These are phyloP conservation scores for Madurella fahalii DNA, from an alignment of 2,329 filamentous ascomycete genomes.

Conservation along the genomic window DNA sequence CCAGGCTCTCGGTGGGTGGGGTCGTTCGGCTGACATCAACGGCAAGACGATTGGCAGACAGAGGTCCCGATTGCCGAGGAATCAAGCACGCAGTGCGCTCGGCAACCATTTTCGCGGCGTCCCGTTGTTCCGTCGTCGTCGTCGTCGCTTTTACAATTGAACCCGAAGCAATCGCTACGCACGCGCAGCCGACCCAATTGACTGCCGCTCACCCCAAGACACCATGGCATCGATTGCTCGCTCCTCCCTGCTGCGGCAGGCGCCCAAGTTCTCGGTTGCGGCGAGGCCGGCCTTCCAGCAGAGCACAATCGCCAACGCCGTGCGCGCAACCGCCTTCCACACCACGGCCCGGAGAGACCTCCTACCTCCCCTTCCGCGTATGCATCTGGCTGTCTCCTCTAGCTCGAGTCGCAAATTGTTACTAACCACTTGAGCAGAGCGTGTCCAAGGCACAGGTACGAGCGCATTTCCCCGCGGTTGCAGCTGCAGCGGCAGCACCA, in stretches of 20 bases:
- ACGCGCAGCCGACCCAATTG: slow-evolving; percentile 21
- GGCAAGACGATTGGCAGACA: slow-evolving; percentile 21
- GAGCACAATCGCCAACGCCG: slow-evolving; percentile 35
- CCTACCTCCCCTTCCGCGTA: slow-evolving; percentile 82
- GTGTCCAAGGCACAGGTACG: slow-evolving; percentile 70
- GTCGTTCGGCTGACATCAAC: slow-evolving; percentile 25
- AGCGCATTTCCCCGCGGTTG: slow-evolving; percentile 11
- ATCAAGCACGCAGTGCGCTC: slow-evolving; percentile 17
- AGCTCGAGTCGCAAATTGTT: slow-evolving; percentile 42
- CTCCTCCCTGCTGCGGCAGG: slow-evolving; percentile 53
- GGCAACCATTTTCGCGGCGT: slow-evolving; percentile 22
- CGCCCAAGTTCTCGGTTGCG: slow-evolving; percentile 26
- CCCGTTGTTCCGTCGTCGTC: slow-evolving; percentile 18
- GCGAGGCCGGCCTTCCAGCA: slow-evolving; percentile 29
- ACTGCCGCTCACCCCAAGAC: slow-evolving; percentile 15
- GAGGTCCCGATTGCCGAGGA: slow-evolving; percentile 27
- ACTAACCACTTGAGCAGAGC: slow-evolving; percentile 48
- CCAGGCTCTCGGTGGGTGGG: slow-evolving; percentile 12
- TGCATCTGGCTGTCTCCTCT: slow-evolving; percentile 31
- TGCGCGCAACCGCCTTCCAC: slow-evolving; percentile 77
- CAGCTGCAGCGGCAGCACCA: neutral
- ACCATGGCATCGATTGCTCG: slow-evolving; percentile 56
- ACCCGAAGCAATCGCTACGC: slow-evolving; percentile 16
- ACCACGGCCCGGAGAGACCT: slow-evolving; percentile 70
- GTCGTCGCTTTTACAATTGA: slow-evolving; percentile 26